These are phyloP conservation scores for Lepidium aucheri DNA, from an alignment of 345 rosid species.

Conservation along the genomic window DNA sequence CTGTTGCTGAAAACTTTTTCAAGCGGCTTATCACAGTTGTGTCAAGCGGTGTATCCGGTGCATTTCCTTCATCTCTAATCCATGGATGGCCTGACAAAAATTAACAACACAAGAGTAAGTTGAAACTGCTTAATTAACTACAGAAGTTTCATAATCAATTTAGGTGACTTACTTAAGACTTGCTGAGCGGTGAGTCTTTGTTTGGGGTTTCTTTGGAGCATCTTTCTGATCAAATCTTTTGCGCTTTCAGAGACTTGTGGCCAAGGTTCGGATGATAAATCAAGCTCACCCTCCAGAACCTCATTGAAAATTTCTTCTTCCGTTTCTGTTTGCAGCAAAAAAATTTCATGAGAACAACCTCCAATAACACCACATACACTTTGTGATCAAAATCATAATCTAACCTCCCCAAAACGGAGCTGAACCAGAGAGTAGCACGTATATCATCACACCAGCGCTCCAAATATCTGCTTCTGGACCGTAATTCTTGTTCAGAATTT, in stretches of 20 bases:
- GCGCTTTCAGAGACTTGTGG: conserved; percentile 73
- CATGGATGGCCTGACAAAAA: conserved; percentile 72
- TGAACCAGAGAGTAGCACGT: conserved; percentile 70
- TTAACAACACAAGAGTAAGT: neutral
- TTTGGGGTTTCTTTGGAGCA: conserved; percentile 65
- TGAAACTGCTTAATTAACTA: neutral
- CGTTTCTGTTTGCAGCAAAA: conserved; percentile 33
- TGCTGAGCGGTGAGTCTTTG: conserved; percentile 64
- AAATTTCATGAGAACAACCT: neutral
- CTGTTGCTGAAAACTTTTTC: conserved; percentile 81
- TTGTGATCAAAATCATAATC: neutral
- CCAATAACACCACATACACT: neutral
- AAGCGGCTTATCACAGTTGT: conserved; percentile 57
- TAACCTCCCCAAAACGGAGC: conserved; percentile 98
- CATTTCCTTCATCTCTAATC: conserved; percentile 65
- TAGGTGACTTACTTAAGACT: conserved; percentile 56
- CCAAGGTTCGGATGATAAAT: conserved; percentile 86
- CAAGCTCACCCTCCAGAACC: conserved; percentile 69
- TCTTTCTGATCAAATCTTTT: conserved; percentile 66
- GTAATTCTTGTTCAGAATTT: conserved; percentile 53
- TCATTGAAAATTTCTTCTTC: conserved; percentile 75
- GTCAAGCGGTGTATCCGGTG: conserved; percentile 85
- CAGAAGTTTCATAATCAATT: neutral
- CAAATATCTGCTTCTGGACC: conserved; percentile 89
- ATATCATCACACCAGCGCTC: conserved; percentile 92